Conservation (phyloP, 148 eudicot genomes). For the Drosera capensis region DNA sequence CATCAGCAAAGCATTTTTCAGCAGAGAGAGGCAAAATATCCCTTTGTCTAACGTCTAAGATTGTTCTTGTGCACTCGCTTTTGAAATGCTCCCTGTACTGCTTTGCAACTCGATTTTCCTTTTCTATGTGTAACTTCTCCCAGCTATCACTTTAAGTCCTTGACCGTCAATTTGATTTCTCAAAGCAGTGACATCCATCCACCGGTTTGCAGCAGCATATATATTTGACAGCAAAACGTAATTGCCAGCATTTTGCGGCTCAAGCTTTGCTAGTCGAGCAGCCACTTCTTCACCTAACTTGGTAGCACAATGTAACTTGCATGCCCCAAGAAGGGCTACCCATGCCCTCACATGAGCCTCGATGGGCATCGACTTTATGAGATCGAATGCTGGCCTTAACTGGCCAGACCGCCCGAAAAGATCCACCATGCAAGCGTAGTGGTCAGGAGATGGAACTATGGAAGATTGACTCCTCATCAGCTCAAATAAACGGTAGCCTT, state of each 20-base stretch:
- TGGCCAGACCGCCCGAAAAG: slow-evolving; percentile 60
- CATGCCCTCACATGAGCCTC: slow-evolving; percentile 48
- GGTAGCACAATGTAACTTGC: slow-evolving; percentile 33
- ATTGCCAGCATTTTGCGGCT: slow-evolving; percentile 41
- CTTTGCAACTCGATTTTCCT: too few species aligned
- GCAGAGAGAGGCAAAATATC: too few species aligned
- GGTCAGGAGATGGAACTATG: slow-evolving; percentile 42
- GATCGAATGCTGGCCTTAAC: slow-evolving; percentile 43
- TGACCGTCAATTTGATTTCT: slow-evolving; percentile 35
- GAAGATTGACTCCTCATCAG: slow-evolving; percentile 31
- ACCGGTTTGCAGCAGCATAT: slow-evolving; percentile 49
- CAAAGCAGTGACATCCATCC: slow-evolving; percentile 41
- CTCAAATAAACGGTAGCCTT: slow-evolving; percentile 38
- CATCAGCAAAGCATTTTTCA: too few species aligned
- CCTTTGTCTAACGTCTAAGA: too few species aligned
- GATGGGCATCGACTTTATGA: slow-evolving; percentile 40
- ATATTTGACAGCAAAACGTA: slow-evolving; percentile 49
- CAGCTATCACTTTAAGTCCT: slow-evolving; percentile 35
- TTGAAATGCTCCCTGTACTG: too few species aligned
- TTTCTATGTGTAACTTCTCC: too few species aligned
- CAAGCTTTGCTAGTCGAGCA: slow-evolving; percentile 29
- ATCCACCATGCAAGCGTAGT: slow-evolving; percentile 59
- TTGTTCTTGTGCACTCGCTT: too few species aligned
- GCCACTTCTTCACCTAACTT: slow-evolving; percentile 42
- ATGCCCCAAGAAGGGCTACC: slow-evolving; percentile 78